Percentiles rank a stretch among this genome's conserved stretches.
These are phyloP conservation scores for Lipomyces oligophaga DNA, from an alignment of 805 yeast species.

Conservation along the genomic window DNA sequence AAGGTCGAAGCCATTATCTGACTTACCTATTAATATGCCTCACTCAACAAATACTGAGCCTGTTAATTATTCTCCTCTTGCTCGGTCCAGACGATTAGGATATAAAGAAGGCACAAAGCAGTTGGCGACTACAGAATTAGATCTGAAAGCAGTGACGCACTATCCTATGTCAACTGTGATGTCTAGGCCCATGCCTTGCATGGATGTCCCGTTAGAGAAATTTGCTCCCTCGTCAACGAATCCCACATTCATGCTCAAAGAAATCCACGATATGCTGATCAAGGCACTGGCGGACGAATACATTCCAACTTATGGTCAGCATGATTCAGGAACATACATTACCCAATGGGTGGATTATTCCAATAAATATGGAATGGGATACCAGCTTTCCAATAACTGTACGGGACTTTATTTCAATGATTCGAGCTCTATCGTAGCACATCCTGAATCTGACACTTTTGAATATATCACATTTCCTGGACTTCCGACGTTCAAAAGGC, in stretches of 20 bases:
- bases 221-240: neutral
- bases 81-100: constrained; percentile 19
- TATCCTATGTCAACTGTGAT: too few relatives aligned
- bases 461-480: constrained; percentile 22
- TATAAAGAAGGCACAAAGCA: constrained; percentile 10
- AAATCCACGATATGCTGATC: constrained; percentile 4
- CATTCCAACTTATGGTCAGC: neutral
- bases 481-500: neutral
- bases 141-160: too few relatives aligned
- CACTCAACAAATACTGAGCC: neutral
- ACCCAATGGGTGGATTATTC: constrained; percentile 98
- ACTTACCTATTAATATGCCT: constrained; percentile 18
- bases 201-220: neutral
- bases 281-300: constrained; percentile 3
- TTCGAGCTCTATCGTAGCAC: constrained; percentile 67
- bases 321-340: constrained; percentile 39
- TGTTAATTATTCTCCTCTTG: constrained; percentile 10
- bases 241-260: constrained; percentile 1
- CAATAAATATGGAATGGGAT: constrained; percentile 91
- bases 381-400: constrained; percentile 83
- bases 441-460: constrained; percentile 39
- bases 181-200: too few relatives aligned
- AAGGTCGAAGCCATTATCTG: constrained; percentile 17
- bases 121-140: too few relatives aligned
- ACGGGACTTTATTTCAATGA: constrained; percentile 89